These are phyloP conservation scores for Monilinia laxa DNA, from an alignment of 2,329 filamentous ascomycete genomes.

Conservation along the genomic window DNA sequence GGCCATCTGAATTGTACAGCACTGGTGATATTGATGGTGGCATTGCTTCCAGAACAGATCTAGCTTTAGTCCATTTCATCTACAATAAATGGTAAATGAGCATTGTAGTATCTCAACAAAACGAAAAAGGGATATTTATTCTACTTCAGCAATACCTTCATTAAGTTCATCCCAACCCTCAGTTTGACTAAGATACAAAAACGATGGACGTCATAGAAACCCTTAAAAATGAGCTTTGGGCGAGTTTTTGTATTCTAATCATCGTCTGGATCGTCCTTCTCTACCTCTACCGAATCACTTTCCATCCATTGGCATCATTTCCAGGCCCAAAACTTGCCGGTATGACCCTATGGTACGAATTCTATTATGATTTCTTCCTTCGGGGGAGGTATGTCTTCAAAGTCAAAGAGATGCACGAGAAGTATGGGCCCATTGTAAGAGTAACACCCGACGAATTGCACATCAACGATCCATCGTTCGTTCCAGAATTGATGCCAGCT, in stretches of 20 bases:
- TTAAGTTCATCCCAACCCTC: background rate
- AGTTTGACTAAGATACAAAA: background rate
- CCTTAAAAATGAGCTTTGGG: background rate
- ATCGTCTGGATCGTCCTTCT: background rate
- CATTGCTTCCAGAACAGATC: too few species aligned
- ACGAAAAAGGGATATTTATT: background rate
- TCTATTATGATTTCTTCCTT: conserved; percentile 45
- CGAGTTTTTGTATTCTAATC: background rate
- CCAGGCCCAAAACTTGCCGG: conserved; percentile 41
- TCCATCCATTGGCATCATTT: conserved; percentile 37
- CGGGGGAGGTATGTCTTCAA: too few species aligned
- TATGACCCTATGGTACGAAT: conserved; percentile 36
- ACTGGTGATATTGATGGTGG: too few species aligned
- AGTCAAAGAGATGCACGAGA: too few species aligned
- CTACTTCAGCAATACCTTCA: background rate
- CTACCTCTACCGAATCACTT: background rate
- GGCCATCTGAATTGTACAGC: too few species aligned
- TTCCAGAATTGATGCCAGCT: too few species aligned
- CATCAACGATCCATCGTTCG: too few species aligned
- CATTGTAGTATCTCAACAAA: background rate
- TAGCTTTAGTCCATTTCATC: background rate
- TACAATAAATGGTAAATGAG: background rate
- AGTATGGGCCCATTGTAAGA: too few species aligned
- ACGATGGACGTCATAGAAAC: background rate
- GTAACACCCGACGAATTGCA: too few species aligned